These are phyloP conservation scores for Cardiosporidium cionae DNA, from an alignment of 169 alveolate genomes.

Conservation along the genomic window DNA sequence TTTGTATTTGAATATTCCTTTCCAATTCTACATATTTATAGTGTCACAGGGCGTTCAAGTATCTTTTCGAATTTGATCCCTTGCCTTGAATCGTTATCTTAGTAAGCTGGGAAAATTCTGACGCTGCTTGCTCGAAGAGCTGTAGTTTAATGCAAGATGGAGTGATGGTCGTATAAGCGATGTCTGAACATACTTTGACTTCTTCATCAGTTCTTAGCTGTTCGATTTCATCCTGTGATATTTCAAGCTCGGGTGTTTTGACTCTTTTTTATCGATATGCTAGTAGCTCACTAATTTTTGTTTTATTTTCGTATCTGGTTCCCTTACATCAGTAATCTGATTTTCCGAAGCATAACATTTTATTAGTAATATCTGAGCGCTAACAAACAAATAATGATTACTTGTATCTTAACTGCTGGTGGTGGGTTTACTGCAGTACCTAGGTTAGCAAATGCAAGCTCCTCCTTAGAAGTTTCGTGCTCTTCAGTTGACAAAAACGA, in stretches of 20 bases:
- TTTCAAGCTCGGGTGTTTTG: background rate
- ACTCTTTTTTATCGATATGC: background rate
- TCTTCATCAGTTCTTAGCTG: slow-evolving; percentile 34
- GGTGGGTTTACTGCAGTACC: slow-evolving; percentile 15
- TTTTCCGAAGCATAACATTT: background rate
- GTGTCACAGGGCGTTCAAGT: background rate
- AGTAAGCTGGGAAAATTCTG: slow-evolving; percentile 28
- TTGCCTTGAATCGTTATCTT: slow-evolving; percentile 20
- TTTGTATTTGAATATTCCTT: slow-evolving; percentile 25
- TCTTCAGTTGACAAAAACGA: slow-evolving; percentile 11
- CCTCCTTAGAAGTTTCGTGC: background rate
- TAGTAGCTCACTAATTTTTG: slow-evolving; percentile 17
- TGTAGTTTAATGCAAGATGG: background rate
- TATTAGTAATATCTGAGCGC: background rate
- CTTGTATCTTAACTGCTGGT: slow-evolving; percentile 17
- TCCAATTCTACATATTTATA: slow-evolving; percentile 11
- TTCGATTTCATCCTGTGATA: slow-evolving; percentile 21
- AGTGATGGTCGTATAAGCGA: background rate
- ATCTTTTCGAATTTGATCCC: background rate
- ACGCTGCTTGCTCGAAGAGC: slow-evolving; percentile 26
- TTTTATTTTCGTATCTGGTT: slow-evolving; percentile 21
- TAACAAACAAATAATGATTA: background rate
- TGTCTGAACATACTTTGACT: background rate
- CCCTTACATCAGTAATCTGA: slow-evolving; percentile 19
- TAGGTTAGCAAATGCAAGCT: background rate